Evolutionary conservation across 768 basidiomycete genomes (phyloP).

Genomic region (Mycena chlorophos): DNA sequence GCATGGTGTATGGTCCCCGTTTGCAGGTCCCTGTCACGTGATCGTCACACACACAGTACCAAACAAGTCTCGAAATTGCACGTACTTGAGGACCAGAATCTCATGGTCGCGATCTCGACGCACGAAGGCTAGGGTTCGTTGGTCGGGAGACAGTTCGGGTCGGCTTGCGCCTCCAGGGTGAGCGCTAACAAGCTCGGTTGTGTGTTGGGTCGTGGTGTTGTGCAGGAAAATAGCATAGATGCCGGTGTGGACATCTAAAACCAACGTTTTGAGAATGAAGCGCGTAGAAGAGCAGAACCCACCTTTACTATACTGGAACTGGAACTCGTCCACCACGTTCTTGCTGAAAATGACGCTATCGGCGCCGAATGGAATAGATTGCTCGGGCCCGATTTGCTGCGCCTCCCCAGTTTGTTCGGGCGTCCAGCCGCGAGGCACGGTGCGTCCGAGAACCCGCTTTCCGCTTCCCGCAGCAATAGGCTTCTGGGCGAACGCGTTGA

Average conservation of each 20-base stretch:
- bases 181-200: slow-evolving; percentile 52
- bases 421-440: slow-evolving; percentile 62
- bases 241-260: slow-evolving; percentile 63
- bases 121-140: slow-evolving; percentile 71
- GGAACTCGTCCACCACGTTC: slow-evolving; percentile 54
- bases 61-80: too few species aligned
- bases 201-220: slow-evolving; percentile 58
- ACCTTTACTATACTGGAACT: slow-evolving; percentile 70
- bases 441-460: slow-evolving; percentile 53
- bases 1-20: slow-evolving; percentile 65
- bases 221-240: slow-evolving; percentile 71
- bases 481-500: slow-evolving; percentile 31
- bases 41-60: too few species aligned
- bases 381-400: slow-evolving; percentile 76
- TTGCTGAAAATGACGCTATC: slow-evolving; percentile 66
- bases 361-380: slow-evolving; percentile 59
- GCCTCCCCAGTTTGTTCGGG: slow-evolving; percentile 58
- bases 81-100: slow-evolving; percentile 67
- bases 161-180: slow-evolving; percentile 73
- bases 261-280: neutral
- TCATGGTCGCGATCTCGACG: slow-evolving; percentile 73
- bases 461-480: slow-evolving; percentile 47
- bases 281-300: neutral
- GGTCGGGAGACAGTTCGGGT: slow-evolving; percentile 68
- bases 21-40: slow-evolving; percentile 58